Base-by-base conservation (phyloP, 306 rosid species). In the Corylus heterophylla region DNA sequence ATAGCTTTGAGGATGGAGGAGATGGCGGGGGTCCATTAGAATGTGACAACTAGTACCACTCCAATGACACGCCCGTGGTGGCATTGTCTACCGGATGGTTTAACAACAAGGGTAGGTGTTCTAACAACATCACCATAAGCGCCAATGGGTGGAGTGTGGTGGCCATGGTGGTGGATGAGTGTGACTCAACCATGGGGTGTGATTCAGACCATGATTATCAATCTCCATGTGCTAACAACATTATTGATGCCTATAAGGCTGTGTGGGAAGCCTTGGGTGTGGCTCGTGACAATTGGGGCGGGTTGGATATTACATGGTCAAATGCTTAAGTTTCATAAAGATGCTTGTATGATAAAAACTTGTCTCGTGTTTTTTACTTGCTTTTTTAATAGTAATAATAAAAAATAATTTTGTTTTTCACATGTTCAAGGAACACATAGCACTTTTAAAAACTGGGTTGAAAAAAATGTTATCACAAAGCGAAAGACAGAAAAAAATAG, bases 81-180 rank as follows among this genome's bases (percentile, higher is more conserved):
- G 91, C 93, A 4, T 54, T 90, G 1, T 88, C 86, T 0, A 86
- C 91, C 0, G 86, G 89, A 39, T 90, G 91, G 94, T 90, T 82
- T 71, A 72, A 69, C 45, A 2, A 78, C 22, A 79, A 39, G 48
- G 52, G 78, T 6, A 78, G 92, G 62, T 88, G 92, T 58, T 79
- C 55, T n/a, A 48, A 83, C 12, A 77, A 80, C n/a, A n/a, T n/a
- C n/a, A n/a, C n/a, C 25, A 82, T 88, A 0, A 82, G 44, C 4
- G 90, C 22, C 0, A 82, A 87, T 50, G 89, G 85, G 12, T 47
- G 63, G 7, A 90, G 81, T 31, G 89, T 90, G 80, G 74, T 54
- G 29, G 89, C 88, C 5, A 81, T 8, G 81, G 93, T 90, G 48
- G 88, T 90, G 8, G 90, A 88, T 27, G 81, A 87, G 64, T 86